Evolutionary conservation across 2,329 filamentous ascomycete species (phyloP).

Genomic region (Cercospora nicotianae): DNA sequence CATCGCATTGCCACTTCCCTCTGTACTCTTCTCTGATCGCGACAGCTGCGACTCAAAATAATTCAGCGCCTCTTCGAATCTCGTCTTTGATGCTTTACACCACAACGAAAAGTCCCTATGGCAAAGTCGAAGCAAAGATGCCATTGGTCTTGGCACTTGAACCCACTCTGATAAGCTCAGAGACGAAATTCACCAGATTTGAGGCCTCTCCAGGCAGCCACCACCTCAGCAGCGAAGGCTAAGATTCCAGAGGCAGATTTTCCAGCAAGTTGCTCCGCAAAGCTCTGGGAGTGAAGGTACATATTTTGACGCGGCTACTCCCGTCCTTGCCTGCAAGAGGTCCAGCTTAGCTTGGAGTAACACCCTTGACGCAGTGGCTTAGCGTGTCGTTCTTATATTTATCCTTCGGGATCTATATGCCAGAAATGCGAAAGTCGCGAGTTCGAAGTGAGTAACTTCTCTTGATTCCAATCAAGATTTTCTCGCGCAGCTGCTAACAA

Average conservation of each 20-base stretch:
- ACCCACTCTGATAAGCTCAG: neutral
- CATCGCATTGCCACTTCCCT: neutral
- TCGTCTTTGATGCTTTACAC: neutral
- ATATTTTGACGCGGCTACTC: conserved; percentile 8
- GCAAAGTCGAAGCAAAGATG: neutral
- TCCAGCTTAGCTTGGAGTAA: conserved; percentile 15
- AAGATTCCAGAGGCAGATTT: too few species aligned
- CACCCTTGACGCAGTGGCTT: conserved; percentile 35
- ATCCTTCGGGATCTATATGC: conserved; percentile 23
- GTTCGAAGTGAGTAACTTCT: conserved; percentile 29
- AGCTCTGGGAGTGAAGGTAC: neutral
- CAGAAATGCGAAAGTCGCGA: conserved; percentile 36
- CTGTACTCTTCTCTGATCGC: neutral
- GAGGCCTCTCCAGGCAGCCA: neutral
- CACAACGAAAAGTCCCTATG: neutral
- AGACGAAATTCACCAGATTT: neutral
- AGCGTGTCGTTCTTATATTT: conserved; percentile 37
- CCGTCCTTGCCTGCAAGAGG: conserved; percentile 13
- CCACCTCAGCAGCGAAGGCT: too few species aligned
- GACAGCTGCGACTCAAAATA: neutral
- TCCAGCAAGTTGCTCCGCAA: too few species aligned
- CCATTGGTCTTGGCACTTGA: neutral
- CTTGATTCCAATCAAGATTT: neutral
- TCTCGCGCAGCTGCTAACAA: conserved; percentile 4
- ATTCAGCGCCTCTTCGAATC: neutral